Evolutionary conservation across 805 yeast genomes (phyloP).

Genomic region (Cyberlindnera lachancei): DNA sequence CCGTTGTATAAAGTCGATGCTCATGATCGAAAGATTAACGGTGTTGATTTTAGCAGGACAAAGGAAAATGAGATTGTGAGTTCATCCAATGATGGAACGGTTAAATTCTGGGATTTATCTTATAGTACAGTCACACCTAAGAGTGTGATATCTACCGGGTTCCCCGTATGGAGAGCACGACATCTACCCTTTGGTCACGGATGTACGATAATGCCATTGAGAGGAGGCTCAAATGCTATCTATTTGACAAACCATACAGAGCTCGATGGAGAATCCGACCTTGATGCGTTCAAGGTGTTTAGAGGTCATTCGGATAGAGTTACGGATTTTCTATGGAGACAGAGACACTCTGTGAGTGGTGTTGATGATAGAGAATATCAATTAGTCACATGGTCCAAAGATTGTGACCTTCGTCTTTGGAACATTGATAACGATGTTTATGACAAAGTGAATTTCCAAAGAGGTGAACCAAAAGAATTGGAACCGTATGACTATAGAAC

Average conservation of each 20-base stretch:
- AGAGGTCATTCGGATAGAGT: constrained; percentile 81
- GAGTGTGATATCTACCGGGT: constrained; percentile 59
- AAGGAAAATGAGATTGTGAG: constrained; percentile 58
- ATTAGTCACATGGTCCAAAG: constrained; percentile 90
- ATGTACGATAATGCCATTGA: constrained; percentile 81
- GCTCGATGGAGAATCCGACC: constrained; percentile 25
- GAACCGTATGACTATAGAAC: constrained; percentile 37
- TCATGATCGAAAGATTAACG: constrained; percentile 82
- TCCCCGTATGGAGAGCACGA: constrained; percentile 86
- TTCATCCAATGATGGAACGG: constrained; percentile 79
- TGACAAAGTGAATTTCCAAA: constrained; percentile 35
- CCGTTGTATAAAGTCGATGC: constrained; percentile 68
- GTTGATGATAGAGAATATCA: constrained; percentile 78
- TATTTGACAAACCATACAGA: constrained; percentile 26
- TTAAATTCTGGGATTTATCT: constrained; percentile 73
- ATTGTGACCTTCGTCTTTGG: constrained; percentile 81
- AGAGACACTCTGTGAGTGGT: constrained; percentile 39
- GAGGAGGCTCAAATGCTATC: constrained; percentile 65
- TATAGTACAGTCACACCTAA: constrained; percentile 37
- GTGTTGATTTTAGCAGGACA: constrained; percentile 72
- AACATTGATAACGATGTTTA: constrained; percentile 46
- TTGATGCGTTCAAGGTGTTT: constrained; percentile 53
- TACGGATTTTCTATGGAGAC: constrained; percentile 84
- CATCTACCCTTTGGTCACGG: constrained; percentile 84
- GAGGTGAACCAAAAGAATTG: constrained; percentile 29